Conservation (phyloP, 768 basidiomycete genomes). For the Agaricus subrufescens region DNA sequence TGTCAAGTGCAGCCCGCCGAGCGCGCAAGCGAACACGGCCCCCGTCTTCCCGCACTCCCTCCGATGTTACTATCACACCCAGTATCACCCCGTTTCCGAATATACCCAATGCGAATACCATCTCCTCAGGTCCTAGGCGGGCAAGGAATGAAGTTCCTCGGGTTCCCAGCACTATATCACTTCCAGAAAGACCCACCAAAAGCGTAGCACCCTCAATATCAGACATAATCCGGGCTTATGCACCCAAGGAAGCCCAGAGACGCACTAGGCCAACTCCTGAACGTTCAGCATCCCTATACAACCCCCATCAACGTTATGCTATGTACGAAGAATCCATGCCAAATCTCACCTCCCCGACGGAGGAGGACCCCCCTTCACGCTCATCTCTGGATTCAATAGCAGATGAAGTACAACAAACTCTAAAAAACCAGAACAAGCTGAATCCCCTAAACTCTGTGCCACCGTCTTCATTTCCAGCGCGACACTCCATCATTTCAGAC, state of each 20-base stretch:
- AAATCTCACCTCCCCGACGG: constrained; percentile 45
- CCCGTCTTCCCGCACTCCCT: constrained; percentile 23
- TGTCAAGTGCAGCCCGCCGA: constrained; percentile 24
- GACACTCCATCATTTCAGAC: constrained; percentile 55
- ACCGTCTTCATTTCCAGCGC: constrained; percentile 39
- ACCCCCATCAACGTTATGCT: constrained; percentile 41
- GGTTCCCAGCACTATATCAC: constrained; percentile 1
- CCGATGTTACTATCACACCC: constrained; percentile 11
- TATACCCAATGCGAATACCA: constrained; percentile 12
- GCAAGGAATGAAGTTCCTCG: constrained; percentile 3
- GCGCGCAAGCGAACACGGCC: constrained; percentile 29
- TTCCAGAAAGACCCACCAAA: constrained; percentile 23
- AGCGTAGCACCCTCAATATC: constrained; percentile 75
- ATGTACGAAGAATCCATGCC: constrained; percentile 50
- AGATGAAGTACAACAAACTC: constrained; percentile 70
- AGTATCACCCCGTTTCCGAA: constrained; percentile 12
- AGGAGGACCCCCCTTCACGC: constrained; percentile 59
- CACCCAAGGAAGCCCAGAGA: constrained; percentile 51
- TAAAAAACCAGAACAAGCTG: constrained; percentile 51
- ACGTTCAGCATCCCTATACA: constrained; percentile 45
- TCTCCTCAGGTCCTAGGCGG: constrained; percentile 8
- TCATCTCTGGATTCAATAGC: constrained; percentile 88
- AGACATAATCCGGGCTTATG: constrained; percentile 81
- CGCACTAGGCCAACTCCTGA: constrained; percentile 41
- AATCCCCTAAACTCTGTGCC: constrained; percentile 30